Percentiles rank a stretch among this genome's conserved stretches.
Evolutionary conservation across 2,329 filamentous ascomycete species (phyloP).

Genomic region (Botrytis hyacinthi): DNA sequence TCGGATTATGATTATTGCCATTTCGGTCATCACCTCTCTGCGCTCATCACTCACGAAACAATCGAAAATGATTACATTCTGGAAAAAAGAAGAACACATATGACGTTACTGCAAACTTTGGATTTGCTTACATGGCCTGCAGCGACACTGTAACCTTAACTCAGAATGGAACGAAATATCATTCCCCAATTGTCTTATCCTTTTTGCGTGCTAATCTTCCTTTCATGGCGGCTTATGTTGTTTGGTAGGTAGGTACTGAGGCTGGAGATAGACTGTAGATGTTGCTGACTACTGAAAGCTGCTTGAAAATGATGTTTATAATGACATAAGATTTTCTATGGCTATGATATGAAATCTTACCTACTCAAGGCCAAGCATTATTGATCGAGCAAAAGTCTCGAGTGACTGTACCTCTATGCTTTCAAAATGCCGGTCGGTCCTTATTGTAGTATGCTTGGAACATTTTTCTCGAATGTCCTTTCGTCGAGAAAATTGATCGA

Average conservation of each 20-base stretch:
- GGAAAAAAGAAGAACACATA: conserved; percentile 1
- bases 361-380: neutral
- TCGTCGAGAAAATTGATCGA: neutral
- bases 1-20: neutral
- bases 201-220: neutral
- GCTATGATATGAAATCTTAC: neutral
- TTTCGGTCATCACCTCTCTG: neutral
- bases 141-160: neutral
- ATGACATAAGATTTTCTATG: neutral
- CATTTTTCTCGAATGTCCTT: neutral
- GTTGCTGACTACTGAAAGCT: conserved; percentile 6
- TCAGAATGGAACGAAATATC: neutral
- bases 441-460: neutral
- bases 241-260: neutral
- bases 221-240: neutral
- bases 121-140: neutral
- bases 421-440: neutral
- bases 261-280: neutral
- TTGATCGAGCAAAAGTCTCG: neutral
- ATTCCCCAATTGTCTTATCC: neutral
- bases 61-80: neutral
- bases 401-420: neutral
- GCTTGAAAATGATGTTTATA: neutral
- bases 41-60: neutral
- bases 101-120: neutral